phyloP scores from a whole-genome alignment of 768 basidiomycete species.

The Russula compacta region DNA sequence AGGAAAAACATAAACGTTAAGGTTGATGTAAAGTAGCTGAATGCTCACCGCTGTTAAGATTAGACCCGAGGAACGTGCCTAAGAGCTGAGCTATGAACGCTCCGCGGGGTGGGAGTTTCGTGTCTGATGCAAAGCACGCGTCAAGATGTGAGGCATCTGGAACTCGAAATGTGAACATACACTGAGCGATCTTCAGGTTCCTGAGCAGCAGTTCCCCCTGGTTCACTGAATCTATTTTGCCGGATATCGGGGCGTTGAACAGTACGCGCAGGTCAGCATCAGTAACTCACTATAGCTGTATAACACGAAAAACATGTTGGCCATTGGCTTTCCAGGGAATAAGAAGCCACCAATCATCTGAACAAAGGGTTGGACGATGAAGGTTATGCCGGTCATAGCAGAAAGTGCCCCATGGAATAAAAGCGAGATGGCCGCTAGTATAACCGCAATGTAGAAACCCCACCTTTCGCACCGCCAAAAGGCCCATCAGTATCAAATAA shows the following conservation, averaged over 20 bases:
- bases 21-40: background rate
- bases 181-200: slow-evolving; percentile 42
- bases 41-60: slow-evolving; percentile 28
- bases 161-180: slow-evolving; percentile 17
- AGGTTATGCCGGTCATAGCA: slow-evolving; percentile 38
- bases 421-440: slow-evolving; percentile 37
- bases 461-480: slow-evolving; percentile 25
- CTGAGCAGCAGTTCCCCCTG: slow-evolving; percentile 37
- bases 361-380: slow-evolving; percentile 41
- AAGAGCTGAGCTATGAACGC: slow-evolving; percentile 42
- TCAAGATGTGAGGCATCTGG: background rate
- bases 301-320: slow-evolving; percentile 35
- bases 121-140: slow-evolving; percentile 21
- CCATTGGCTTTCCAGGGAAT: slow-evolving; percentile 28
- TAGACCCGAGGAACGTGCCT: slow-evolving; percentile 39
- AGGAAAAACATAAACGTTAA: background rate
- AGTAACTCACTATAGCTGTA: slow-evolving; percentile 35
- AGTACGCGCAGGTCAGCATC: background rate
- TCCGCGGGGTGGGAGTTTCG: slow-evolving; percentile 40
- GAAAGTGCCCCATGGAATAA: slow-evolving; percentile 38
- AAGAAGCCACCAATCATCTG: slow-evolving; percentile 37
- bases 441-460: slow-evolving; percentile 38
- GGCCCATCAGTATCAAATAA: background rate
- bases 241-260: background rate
- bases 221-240: slow-evolving; percentile 30